Base-by-base conservation (phyloP, 83 land plant genomes). In the Isoetes engelmannii region DNA sequence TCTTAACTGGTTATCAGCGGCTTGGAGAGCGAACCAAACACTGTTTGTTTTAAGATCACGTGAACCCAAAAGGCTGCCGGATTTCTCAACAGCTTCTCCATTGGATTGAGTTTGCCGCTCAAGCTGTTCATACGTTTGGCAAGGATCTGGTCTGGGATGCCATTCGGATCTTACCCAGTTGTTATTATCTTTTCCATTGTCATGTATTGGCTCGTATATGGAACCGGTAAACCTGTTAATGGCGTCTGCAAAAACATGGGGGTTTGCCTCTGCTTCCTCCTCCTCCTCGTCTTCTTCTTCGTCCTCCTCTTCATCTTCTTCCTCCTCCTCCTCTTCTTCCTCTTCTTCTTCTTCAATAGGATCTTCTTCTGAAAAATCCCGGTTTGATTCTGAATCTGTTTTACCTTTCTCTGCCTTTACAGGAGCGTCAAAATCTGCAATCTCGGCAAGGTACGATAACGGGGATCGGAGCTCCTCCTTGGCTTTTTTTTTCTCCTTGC, bases 1-100 rank as follows among this genome's bases (percentile, higher is more conserved):
- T 55, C 13, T 84, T 81, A 74, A 90, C 96, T 81, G 89, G 57
- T 85, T 78, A 64, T 80, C 77, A 63, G 96, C 82, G 8, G 96
- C 86, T 53, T 85, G 69, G 5, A 90, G 58, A 7, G 89, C 75
- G 55, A 87, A 84, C 96, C 96, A 90, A 69, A 90, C 71, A 4
- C 56, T 73, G 47, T 28, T 28, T 28, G 37, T 2, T 28, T 28
- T 28, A 28, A 28, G 37, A 28, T 28, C 37, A 28, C 37, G 37
- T 28, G 37, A 28, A 28, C 37, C 37, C 37, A 28, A 28, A 28
- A 28, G 37, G 37, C 0, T 28, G 37, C 37, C 37, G 2, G 37
- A 28, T 28, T 28, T 28, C 0, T 28, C 37, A 28, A 28, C 37
- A 28, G 37, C 37, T 28, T 28, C 37, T 28, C 37, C 37, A 28